Evolutionary conservation across 352 stramenopile species (phyloP).

Genomic region (Phytopythium delawarense): DNA sequence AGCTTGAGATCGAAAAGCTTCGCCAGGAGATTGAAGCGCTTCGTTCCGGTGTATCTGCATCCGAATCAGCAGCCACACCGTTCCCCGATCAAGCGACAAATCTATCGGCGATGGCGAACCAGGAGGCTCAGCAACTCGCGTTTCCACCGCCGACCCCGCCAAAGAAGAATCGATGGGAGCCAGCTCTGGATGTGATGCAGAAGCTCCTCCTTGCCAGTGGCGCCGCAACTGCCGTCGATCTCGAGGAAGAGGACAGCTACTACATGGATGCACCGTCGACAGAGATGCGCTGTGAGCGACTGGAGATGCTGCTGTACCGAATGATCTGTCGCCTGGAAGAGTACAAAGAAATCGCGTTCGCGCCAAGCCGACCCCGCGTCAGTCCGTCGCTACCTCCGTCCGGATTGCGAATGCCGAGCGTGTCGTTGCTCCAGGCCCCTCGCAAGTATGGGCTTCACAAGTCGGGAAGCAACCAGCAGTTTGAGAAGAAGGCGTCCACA

Average conservation of each 20-base stretch:
- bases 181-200: conserved; percentile 76
- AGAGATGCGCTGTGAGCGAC: conserved; percentile 53
- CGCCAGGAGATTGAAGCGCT: conserved; percentile 51
- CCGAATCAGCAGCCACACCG: conserved; percentile 12
- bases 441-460: conserved; percentile 44
- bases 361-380: conserved; percentile 29
- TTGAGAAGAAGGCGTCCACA: conserved; percentile 20
- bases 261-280: conserved; percentile 26
- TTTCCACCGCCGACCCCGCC: not conserved
- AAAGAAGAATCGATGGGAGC: conserved; percentile 71
- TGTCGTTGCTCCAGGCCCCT: conserved; percentile 30
- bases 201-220: conserved; percentile 62
- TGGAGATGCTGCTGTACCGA: conserved; percentile 82
- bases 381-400: conserved; percentile 16
- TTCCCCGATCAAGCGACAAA: conserved; percentile 9
- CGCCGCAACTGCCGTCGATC: conserved; percentile 32
- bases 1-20: conserved; percentile 70
- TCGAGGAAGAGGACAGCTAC: conserved; percentile 25
- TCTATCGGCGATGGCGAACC: conserved; percentile 9
- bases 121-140: conserved; percentile 20
- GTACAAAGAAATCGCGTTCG: conserved; percentile 67
- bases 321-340: conserved; percentile 87
- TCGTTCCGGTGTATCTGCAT: conserved; percentile 9
- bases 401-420: conserved; percentile 39
- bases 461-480: conserved; percentile 32